A percentile compares a stretch with the other conserved stretches of the same genome.
These are phyloP conservation scores for Mycena amicta DNA, from an alignment of 768 basidiomycete genomes.

Conservation along the genomic window DNA sequence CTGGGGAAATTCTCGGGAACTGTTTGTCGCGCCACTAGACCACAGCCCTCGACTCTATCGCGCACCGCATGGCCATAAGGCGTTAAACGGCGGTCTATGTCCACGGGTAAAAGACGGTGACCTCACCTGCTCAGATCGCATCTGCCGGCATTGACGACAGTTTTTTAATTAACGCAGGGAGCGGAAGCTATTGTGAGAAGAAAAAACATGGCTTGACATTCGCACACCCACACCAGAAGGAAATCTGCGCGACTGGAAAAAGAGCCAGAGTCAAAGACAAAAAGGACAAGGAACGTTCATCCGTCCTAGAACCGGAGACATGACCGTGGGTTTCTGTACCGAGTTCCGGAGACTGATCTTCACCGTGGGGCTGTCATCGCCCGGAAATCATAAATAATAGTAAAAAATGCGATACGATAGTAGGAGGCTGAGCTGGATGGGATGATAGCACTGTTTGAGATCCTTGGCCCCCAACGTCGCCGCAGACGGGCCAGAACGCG, in stretches of 20 bases:
- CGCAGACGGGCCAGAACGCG: background rate
- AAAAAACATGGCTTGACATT: too few relatives aligned
- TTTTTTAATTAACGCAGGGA: background rate
- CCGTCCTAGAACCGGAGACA: background rate
- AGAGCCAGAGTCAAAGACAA: background rate
- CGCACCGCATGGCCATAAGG: background rate
- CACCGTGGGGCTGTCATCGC: background rate
- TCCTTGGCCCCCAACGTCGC: background rate
- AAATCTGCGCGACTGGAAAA: too few relatives aligned
- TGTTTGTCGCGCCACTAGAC: background rate
- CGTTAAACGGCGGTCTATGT: background rate
- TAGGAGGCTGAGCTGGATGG: background rate
- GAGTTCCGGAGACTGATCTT: background rate
- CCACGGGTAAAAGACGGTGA: background rate
- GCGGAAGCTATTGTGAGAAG: too few relatives aligned
- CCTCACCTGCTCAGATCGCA: background rate
- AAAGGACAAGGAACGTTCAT: background rate
- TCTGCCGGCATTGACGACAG: background rate
- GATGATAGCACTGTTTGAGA: background rate
- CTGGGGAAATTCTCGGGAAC: background rate
- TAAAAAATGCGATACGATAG: slow-evolving; percentile 4
- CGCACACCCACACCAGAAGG: too few relatives aligned
- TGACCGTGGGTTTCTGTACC: background rate
- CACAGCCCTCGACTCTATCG: background rate
- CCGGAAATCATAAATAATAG: background rate